Evolutionary conservation across 331 rosid genomes (phyloP).

Genomic region (Malus hybrid): DNA sequence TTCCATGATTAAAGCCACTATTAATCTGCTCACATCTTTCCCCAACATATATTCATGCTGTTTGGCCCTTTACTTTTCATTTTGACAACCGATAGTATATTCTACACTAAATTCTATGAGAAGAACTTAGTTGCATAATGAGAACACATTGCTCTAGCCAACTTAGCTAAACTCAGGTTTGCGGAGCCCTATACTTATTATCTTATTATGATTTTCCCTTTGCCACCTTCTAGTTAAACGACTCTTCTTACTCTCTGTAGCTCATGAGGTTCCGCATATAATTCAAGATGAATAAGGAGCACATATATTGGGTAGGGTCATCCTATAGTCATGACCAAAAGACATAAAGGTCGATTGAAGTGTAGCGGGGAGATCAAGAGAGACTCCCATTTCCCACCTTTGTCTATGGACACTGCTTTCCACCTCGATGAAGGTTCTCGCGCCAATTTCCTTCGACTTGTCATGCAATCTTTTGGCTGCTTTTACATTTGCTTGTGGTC

Average conservation of each 20-base stretch:
- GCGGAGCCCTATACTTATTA: too few relatives aligned
- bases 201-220: neutral
- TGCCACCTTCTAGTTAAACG: neutral
- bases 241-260: neutral
- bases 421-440: conserved; percentile 39
- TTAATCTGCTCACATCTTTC: neutral
- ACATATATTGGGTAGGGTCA: neutral
- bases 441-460: conserved; percentile 25
- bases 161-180: too few relatives aligned
- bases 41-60: neutral
- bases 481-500: conserved; percentile 74
- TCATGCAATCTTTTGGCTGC: conserved; percentile 50
- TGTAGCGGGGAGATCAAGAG: neutral
- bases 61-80: neutral
- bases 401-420: conserved; percentile 51
- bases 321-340: neutral
- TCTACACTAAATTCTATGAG: too few relatives aligned
- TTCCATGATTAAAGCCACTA: neutral
- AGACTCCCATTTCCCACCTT: neutral
- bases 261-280: neutral
- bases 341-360: neutral
- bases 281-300: neutral
- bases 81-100: too few relatives aligned
- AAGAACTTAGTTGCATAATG: too few relatives aligned
- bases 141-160: too few relatives aligned